phyloP scores from a whole-genome alignment of 768 basidiomycete species.

The Artomyces pyxidatus region DNA sequence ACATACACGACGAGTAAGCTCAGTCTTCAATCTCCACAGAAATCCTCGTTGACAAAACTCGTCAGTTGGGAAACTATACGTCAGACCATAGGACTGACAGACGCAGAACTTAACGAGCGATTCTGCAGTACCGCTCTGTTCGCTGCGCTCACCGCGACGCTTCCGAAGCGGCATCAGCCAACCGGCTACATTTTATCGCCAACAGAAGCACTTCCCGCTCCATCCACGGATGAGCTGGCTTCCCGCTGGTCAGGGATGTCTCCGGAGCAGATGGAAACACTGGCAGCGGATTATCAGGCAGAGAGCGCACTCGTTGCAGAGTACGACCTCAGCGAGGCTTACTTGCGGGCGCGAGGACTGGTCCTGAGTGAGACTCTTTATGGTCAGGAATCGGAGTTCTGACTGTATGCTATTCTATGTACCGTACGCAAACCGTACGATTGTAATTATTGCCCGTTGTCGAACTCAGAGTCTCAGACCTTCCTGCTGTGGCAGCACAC shows the following conservation, averaged over 20 bases:
- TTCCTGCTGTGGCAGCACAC: too few relatives aligned
- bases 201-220: conserved; percentile 48
- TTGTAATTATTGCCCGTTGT: too few relatives aligned
- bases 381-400: conserved; percentile 15
- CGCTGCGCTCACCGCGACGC: conserved; percentile 45
- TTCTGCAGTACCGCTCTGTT: conserved; percentile 72
- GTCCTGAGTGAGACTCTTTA: conserved; percentile 42
- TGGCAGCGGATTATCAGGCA: conserved; percentile 50
- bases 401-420: background rate
- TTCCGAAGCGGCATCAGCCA: conserved; percentile 33
- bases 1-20: conserved; percentile 76
- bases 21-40: background rate
- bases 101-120: conserved; percentile 66
- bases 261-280: conserved; percentile 50
- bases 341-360: conserved; percentile 54
- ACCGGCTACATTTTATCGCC: conserved; percentile 49
- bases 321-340: conserved; percentile 49
- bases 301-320: conserved; percentile 55
- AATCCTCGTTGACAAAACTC: conserved; percentile 1
- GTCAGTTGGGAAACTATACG: conserved; percentile 71
- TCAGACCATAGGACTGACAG: conserved; percentile 67
- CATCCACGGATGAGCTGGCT: conserved; percentile 49
- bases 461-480: too few relatives aligned
- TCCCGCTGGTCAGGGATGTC: conserved; percentile 73
- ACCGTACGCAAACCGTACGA: background rate